Percentiles rank a stretch among this genome's conserved stretches.
Conservation (phyloP, 163 green algal genomes). For the Chlamydomonas reinhardtii region DNA sequence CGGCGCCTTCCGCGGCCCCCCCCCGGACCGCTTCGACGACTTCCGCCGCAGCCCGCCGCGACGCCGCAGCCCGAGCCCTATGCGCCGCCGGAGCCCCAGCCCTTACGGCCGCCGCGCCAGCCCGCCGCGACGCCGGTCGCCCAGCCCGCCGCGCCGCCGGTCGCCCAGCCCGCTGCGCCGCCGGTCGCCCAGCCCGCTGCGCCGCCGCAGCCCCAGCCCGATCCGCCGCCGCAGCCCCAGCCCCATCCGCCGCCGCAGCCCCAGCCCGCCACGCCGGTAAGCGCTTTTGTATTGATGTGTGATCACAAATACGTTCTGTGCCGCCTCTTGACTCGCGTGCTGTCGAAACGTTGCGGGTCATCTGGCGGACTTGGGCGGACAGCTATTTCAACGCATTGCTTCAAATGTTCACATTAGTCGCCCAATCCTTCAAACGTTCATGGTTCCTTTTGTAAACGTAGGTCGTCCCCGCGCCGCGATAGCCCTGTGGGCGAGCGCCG, state of each 20-base stretch:
- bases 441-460: not conserved
- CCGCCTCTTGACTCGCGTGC: too few relatives aligned
- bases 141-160: slow-evolving; percentile 19
- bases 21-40: slow-evolving; percentile 20
- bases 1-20: not conserved
- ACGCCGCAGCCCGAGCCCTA: slow-evolving; percentile 21
- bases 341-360: too few relatives aligned
- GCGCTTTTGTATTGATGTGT: too few relatives aligned
- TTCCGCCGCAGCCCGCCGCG: slow-evolving; percentile 1
- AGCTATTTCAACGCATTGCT: too few relatives aligned
- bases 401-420: too few relatives aligned
- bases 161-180: slow-evolving; percentile 13
- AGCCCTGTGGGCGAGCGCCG: not conserved
- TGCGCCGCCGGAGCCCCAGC: slow-evolving; percentile 1
- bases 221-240: slow-evolving; percentile 44
- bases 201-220: slow-evolving; percentile 40
- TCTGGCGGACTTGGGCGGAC: too few relatives aligned
- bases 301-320: too few relatives aligned
- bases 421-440: too few relatives aligned
- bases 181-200: slow-evolving; percentile 36
- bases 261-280: slow-evolving; percentile 30
- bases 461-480: slow-evolving; percentile 3
- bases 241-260: slow-evolving; percentile 44
- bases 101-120: not conserved
- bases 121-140: slow-evolving; percentile 12